phyloP scores from a whole-genome alignment of 352 stramenopile species.

The Pythium volutum region DNA sequence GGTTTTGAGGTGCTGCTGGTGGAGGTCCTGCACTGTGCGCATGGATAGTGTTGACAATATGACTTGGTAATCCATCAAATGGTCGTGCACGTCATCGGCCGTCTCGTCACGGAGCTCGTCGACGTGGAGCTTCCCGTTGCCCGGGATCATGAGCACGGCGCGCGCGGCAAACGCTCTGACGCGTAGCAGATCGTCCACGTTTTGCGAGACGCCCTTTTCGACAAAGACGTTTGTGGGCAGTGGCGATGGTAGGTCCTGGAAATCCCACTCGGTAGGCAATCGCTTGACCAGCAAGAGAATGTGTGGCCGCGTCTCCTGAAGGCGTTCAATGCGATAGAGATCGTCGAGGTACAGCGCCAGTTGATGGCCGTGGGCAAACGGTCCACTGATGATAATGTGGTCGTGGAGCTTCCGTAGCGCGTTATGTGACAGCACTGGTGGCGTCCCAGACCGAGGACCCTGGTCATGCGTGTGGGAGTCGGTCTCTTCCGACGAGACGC shows the following conservation, averaged over 20 bases:
- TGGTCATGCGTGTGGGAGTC: too few species aligned
- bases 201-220: constrained; percentile 41
- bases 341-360: constrained; percentile 44
- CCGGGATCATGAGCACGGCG: constrained; percentile 49
- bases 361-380: constrained; percentile 35
- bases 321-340: constrained; percentile 31
- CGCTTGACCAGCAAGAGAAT: constrained; percentile 45
- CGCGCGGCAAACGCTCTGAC: constrained; percentile 41
- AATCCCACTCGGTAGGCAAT: constrained; percentile 29
- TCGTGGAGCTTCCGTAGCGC: constrained; percentile 26
- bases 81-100: constrained; percentile 34
- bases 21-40: constrained; percentile 36
- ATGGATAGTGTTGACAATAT: constrained; percentile 61
- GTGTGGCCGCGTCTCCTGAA: constrained; percentile 7
- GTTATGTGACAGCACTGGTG: constrained; percentile 22
- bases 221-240: constrained; percentile 47
- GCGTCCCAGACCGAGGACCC: neutral
- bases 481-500: neutral
- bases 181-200: constrained; percentile 49
- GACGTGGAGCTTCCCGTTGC: constrained; percentile 41
- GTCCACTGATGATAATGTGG: constrained; percentile 48
- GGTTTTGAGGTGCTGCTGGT: constrained; percentile 29
- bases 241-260: constrained; percentile 26
- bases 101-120: constrained; percentile 35
- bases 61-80: constrained; percentile 62